Evolutionary conservation across 805 yeast genomes (phyloP).

Genomic region (Cyberlindnera maritima): DNA sequence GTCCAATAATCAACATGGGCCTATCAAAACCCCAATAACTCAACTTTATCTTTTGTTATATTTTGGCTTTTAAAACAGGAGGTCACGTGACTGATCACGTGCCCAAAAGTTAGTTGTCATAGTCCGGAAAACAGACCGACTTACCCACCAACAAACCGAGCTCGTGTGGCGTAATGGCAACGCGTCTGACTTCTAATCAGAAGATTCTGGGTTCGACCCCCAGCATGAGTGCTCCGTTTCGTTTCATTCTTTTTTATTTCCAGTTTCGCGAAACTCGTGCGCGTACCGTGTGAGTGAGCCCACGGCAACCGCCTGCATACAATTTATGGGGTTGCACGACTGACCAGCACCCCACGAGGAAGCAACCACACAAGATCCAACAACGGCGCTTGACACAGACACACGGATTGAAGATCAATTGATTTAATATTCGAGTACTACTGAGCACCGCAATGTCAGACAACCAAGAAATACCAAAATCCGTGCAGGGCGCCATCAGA

Average conservation of each 20-base stretch:
- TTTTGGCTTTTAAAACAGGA: too few relatives aligned
- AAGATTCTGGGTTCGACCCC: constrained; percentile 57
- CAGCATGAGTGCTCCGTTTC: constrained; percentile 44
- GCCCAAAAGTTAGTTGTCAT: neutral
- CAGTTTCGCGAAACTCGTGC: neutral
- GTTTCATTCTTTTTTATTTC: constrained; percentile 7
- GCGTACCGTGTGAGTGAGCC: constrained; percentile 2
- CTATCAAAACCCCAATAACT: too few relatives aligned
- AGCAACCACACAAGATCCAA: too few relatives aligned
- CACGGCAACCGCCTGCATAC: neutral
- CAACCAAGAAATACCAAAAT: constrained; percentile 9
- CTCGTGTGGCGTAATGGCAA: constrained; percentile 57
- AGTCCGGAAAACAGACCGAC: neutral
- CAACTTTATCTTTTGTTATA: too few relatives aligned
- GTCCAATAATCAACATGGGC: too few relatives aligned
- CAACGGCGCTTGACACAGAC: too few relatives aligned
- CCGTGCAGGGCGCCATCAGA: constrained; percentile 50
- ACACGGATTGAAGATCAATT: too few relatives aligned
- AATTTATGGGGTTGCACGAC: constrained; percentile 1
- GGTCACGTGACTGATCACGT: too few relatives aligned
- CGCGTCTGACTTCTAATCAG: constrained; percentile 56
- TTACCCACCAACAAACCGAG: constrained; percentile 23
- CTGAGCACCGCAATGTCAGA: neutral
- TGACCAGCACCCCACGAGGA: neutral
- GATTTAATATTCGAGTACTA: too few relatives aligned